Evolutionary conservation across 805 yeast genomes (phyloP).

Genomic region (Candida boidinii): DNA sequence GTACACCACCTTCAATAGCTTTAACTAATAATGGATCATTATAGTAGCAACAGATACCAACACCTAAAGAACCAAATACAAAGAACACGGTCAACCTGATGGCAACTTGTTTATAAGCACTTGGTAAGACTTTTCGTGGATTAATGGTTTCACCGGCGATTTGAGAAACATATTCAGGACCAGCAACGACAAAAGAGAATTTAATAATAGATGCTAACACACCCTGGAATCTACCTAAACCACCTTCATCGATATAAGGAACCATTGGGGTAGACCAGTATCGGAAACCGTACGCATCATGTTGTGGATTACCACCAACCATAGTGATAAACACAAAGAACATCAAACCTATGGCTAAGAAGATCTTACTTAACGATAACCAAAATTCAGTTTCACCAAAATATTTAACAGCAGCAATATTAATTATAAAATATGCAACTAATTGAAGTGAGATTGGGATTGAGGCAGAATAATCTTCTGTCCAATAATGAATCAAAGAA

Average conservation of each 20-base stretch:
- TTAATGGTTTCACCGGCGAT: slow-evolving; percentile 39
- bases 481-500: slow-evolving; percentile 38
- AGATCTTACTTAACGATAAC: slow-evolving; percentile 33
- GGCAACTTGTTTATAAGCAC: slow-evolving; percentile 38
- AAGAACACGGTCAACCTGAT: slow-evolving; percentile 34
- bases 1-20: slow-evolving; percentile 24
- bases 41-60: slow-evolving; percentile 35
- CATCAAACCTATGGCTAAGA: slow-evolving; percentile 34
- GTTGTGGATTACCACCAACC: slow-evolving; percentile 44
- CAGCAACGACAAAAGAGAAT: slow-evolving; percentile 35
- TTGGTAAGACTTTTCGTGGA: slow-evolving; percentile 38
- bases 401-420: slow-evolving; percentile 32
- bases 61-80: slow-evolving; percentile 38
- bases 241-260: slow-evolving; percentile 30
- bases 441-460: slow-evolving; percentile 35
- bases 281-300: slow-evolving; percentile 28
- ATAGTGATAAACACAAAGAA: slow-evolving; percentile 36
- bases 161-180: slow-evolving; percentile 40
- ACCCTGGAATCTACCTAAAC: slow-evolving; percentile 38
- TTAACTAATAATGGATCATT: slow-evolving; percentile 28
- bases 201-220: slow-evolving; percentile 32
- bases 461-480: slow-evolving; percentile 35
- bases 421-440: slow-evolving; percentile 30
- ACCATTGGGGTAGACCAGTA: slow-evolving; percentile 24
- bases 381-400: slow-evolving; percentile 44